phyloP scores from a whole-genome alignment of 805 yeast species.

The Saturnispora besseyi region DNA sequence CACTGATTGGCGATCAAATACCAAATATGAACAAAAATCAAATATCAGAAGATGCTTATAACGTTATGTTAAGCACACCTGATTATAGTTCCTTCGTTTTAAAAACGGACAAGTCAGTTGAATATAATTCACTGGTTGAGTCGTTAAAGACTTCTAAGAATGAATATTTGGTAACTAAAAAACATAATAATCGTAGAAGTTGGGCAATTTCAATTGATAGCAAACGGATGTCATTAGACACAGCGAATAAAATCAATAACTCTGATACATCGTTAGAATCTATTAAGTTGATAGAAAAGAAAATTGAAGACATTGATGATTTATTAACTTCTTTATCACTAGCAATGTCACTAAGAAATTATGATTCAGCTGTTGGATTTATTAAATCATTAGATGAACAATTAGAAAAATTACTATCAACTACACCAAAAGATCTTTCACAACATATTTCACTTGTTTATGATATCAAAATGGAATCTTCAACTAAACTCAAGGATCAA shows the following conservation, averaged over 20 bases:
- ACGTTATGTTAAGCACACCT: background rate
- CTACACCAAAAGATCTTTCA: conserved; percentile 16
- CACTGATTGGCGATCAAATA: conserved; percentile 29
- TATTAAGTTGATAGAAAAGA: conserved; percentile 14
- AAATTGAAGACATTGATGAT: conserved; percentile 32
- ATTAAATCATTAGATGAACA: conserved; percentile 19
- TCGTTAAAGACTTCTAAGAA: background rate
- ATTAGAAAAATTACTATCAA: conserved; percentile 12
- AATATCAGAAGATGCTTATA: conserved; percentile 13
- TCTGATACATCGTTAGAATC: conserved; percentile 10
- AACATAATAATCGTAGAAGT: conserved; percentile 3
- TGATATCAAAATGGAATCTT: conserved; percentile 19
- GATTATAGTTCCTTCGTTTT: conserved; percentile 2
- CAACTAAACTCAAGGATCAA: conserved; percentile 17
- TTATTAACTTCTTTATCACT: conserved; percentile 42
- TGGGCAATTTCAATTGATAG: background rate
- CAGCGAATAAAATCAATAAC: conserved; percentile 35
- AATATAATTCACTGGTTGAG: background rate
- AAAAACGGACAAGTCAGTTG: conserved; percentile 1
- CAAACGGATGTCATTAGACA: conserved; percentile 16
- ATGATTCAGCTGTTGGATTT: conserved; percentile 33
- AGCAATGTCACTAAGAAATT: conserved; percentile 39
- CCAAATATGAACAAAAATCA: conserved; percentile 48
- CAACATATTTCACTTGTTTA: conserved; percentile 12
- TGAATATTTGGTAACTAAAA: background rate